Base-by-base conservation (phyloP, 2,329 filamentous ascomycete genomes). In the Corinectria fuckeliana region DNA sequence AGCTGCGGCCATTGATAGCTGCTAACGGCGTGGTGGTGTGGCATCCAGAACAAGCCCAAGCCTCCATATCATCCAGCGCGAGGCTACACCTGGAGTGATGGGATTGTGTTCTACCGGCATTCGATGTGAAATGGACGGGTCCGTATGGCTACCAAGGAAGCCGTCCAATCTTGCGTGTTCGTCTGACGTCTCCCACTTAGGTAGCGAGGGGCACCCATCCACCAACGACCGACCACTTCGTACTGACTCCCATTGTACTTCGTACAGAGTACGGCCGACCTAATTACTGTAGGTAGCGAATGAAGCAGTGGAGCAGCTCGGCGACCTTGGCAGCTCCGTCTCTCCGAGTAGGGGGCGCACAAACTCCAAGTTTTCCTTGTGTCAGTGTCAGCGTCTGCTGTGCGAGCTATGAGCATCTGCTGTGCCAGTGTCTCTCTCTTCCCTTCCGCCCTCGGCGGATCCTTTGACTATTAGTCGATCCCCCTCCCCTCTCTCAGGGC, bases 81-180 rank as follows among this genome's bases (percentile, higher is more conserved):
- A n/a, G n/a, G 23, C 21, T 39, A 32, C 21, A 53, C 30, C 21
- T 39, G 39, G 34, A 53, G 45, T 50, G 28, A 50, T 34, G 42
- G 21, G 38, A 58, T 50, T 47, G 28, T 13, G 21, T 39, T 20
- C 38, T n/a, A n/a, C n/a, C n/a, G n/a, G 25, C 20, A 28, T 23
- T 16, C n/a, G 32, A 32, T 30, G 41, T 20, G n/a, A 32, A 16
- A 52, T 36, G 50, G 47, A 50, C 28, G 55, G 26, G 20, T 32
- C 26, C 25, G 11, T 18, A 14, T 26, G 14, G 39, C 42, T 56
- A 54, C 45, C n/a, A 42, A 53, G 32, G 28, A 38, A 42, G 50
- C 21, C 28, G 58, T 38, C 23, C 51, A 56, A 61, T 52, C 52
- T 59, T 51, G 36, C 60, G 42, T 30, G 38, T 34, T n/a, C 42